phyloP scores from a whole-genome alignment of 1,284 basidiomycete species.

The Termitomyces sp. region DNA sequence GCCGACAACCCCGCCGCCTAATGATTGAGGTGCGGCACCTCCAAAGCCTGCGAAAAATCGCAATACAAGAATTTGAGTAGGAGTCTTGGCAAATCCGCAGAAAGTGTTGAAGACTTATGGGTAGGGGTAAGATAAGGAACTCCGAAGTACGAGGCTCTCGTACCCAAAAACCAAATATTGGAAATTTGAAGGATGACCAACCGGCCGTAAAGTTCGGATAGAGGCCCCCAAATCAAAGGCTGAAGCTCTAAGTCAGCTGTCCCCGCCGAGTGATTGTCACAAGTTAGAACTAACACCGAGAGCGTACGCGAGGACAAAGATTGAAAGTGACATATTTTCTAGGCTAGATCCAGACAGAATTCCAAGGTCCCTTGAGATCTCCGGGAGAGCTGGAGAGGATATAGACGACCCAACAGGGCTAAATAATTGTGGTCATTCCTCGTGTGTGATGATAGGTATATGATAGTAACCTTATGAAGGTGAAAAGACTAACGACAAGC shows the following conservation, averaged over 20 bases:
- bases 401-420: conserved; percentile 27
- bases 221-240: conserved; percentile 28
- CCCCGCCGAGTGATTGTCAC: background rate
- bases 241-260: conserved; percentile 5
- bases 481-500: conserved; percentile 28
- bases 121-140: background rate
- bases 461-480: conserved; percentile 25
- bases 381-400: conserved; percentile 24
- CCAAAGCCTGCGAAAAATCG: conserved; percentile 30
- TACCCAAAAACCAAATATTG: conserved; percentile 29
- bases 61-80: conserved; percentile 28
- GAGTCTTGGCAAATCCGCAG: conserved; percentile 24
- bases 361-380: conserved; percentile 22
- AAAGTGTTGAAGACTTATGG: conserved; percentile 26
- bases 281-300: conserved; percentile 20
- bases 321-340: conserved; percentile 32
- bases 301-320: conserved; percentile 34
- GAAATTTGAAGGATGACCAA: conserved; percentile 26
- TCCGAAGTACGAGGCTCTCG: background rate
- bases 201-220: conserved; percentile 26
- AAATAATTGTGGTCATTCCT: background rate
- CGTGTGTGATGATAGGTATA: background rate
- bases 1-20: conserved; percentile 28
- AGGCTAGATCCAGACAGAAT: conserved; percentile 27
- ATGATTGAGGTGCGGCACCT: conserved; percentile 27